Evolutionary conservation across 139 green algal genomes (phyloP).

Genomic region (Raphidocelis subcapitata): DNA sequence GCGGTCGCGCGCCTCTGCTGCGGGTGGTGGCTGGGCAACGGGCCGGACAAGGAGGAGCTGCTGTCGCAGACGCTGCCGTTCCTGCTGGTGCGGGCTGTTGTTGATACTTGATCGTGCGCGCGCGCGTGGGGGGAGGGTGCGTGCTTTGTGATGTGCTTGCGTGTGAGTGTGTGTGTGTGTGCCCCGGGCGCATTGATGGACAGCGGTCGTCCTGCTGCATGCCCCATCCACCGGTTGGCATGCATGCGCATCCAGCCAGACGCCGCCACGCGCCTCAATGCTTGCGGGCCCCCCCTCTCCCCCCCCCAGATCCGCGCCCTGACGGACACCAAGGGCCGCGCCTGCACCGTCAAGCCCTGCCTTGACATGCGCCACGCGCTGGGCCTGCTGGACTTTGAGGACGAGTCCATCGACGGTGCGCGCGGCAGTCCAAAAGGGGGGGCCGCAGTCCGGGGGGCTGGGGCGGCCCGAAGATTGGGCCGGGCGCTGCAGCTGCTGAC

Average conservation of each 20-base stretch:
- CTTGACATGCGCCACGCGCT: conserved; percentile 61
- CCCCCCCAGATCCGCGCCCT: conserved; percentile 43
- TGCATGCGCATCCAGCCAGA: not conserved
- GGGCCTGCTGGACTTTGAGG: conserved; percentile 76
- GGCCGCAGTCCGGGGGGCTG: too few relatives aligned
- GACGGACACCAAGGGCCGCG: conserved; percentile 13
- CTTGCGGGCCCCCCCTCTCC: too few relatives aligned
- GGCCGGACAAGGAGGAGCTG: conserved; percentile 51
- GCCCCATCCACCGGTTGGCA: not conserved
- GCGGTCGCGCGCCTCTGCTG: conserved; percentile 66
- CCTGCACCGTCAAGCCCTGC: conserved; percentile 66
- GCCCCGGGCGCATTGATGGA: not conserved
- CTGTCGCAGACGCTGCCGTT: conserved; percentile 71
- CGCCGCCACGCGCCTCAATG: not conserved
- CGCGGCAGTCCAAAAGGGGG: too few relatives aligned
- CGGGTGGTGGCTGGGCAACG: conserved; percentile 63
- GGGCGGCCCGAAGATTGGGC: too few relatives aligned
- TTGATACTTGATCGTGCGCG: not conserved
- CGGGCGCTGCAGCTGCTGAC: too few relatives aligned
- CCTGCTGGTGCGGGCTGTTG: conserved; percentile 56
- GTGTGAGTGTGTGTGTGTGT: not conserved
- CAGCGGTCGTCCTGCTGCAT: not conserved
- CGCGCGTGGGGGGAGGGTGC: not conserved
- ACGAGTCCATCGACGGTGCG: conserved; percentile 46
- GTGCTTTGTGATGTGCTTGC: not conserved